A percentile compares a stretch with the other conserved stretches of the same genome.
Evolutionary conservation across 768 basidiomycete species (phyloP).

Genomic region (Tricholomella constricta): DNA sequence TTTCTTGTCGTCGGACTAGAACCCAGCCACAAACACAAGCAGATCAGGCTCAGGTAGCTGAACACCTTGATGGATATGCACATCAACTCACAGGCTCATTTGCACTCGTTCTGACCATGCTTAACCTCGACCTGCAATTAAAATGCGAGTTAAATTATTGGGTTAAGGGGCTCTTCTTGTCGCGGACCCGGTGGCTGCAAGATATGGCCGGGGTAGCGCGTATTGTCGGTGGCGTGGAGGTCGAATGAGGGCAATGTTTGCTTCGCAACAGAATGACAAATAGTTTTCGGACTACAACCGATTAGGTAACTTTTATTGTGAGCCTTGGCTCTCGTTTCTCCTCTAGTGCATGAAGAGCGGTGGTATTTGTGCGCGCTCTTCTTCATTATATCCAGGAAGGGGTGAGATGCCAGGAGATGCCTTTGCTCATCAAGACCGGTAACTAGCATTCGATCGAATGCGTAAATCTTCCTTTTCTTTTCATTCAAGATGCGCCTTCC

Average conservation of each 20-base stretch:
- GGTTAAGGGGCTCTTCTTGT: slow-evolving; percentile 3
- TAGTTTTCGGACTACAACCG: slow-evolving; percentile 1
- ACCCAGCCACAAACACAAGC: slow-evolving; percentile 4
- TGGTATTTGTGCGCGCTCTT: too few relatives aligned
- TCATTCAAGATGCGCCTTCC: too few relatives aligned
- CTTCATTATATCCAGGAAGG: too few relatives aligned
- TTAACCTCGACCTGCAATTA: slow-evolving; percentile 3
- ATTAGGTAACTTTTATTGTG: too few relatives aligned
- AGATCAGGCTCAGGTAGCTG: slow-evolving; percentile 17
- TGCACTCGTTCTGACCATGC: slow-evolving; percentile 25
- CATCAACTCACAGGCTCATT: slow-evolving; percentile 28
- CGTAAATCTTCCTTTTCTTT: too few relatives aligned
- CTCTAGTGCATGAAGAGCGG: too few relatives aligned
- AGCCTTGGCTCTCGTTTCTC: too few relatives aligned
- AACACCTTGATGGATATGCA: slow-evolving; percentile 7
- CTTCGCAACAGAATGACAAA: slow-evolving; percentile 13
- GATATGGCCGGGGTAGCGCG: slow-evolving; percentile 5
- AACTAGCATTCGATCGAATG: too few relatives aligned
- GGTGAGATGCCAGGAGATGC: too few relatives aligned
- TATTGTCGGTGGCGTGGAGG: slow-evolving; percentile 10
- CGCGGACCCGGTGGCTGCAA: slow-evolving; percentile 8
- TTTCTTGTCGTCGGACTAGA: slow-evolving; percentile 29
- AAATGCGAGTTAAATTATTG: slow-evolving; percentile 1
- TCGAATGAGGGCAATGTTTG: slow-evolving; percentile 13
- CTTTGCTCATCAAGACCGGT: too few relatives aligned